Evolutionary conservation across 1,284 basidiomycete genomes (phyloP).

Genomic region (Lignosus rhinocerotis): DNA sequence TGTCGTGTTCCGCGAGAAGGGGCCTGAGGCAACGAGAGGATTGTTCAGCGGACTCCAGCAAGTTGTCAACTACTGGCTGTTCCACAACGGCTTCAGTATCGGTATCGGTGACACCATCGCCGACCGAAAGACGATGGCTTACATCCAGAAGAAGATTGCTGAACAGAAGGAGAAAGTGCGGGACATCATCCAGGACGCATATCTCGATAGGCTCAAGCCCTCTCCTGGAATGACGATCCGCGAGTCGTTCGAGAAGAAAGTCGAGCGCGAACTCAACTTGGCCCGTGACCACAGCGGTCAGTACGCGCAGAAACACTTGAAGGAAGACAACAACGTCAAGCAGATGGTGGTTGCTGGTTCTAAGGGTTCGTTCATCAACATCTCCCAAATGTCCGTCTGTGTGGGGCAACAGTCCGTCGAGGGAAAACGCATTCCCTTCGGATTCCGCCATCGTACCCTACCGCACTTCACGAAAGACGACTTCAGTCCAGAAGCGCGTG

Average conservation of each 20-base stretch:
- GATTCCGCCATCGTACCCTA: slow-evolving; percentile 94
- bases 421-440: slow-evolving; percentile 97
- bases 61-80: slow-evolving; percentile 98
- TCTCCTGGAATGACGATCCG: slow-evolving; percentile 98
- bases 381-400: slow-evolving; percentile 99
- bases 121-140: slow-evolving; percentile 84
- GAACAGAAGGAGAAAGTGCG: slow-evolving; percentile 79
- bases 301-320: slow-evolving; percentile 93
- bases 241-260: slow-evolving; percentile 95
- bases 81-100: slow-evolving; percentile 99
- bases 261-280: slow-evolving; percentile 90
- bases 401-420: slow-evolving; percentile 99
- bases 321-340: slow-evolving; percentile 99
- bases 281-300: slow-evolving; percentile 97
- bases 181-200: slow-evolving; percentile 75
- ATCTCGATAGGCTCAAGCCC: slow-evolving; percentile 82
- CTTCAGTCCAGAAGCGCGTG: slow-evolving; percentile 97
- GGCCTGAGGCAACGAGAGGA: slow-evolving; percentile 88
- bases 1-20: slow-evolving; percentile 97
- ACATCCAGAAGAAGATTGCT: slow-evolving; percentile 84
- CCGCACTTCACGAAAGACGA: slow-evolving; percentile 99
- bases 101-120: slow-evolving; percentile 99
- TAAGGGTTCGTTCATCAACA: slow-evolving; percentile 99
- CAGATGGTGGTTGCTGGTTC: slow-evolving; percentile 99
- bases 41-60: slow-evolving; percentile 95